A percentile compares a stretch with the other conserved stretches of the same genome.
Conservation (phyloP, 345 rosid species). For the Gossypium anomalum region DNA sequence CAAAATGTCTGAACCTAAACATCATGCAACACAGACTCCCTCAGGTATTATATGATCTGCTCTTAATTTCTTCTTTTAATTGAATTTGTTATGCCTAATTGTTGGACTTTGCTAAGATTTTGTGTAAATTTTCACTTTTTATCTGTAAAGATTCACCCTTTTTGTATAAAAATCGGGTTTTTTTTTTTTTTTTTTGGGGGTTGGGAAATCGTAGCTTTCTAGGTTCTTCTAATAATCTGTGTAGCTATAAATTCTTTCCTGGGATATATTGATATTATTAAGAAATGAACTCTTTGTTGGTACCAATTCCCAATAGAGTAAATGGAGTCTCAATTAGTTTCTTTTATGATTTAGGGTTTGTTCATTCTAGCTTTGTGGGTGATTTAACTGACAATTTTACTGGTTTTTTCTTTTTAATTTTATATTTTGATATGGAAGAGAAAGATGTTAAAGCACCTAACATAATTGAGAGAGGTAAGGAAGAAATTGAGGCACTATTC, state of each 20-base stretch:
- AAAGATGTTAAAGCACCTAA: constrained; percentile 38
- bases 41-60: constrained; percentile 10
- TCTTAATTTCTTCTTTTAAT: background rate
- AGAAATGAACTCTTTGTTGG: background rate
- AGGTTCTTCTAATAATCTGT: background rate
- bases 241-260: background rate
- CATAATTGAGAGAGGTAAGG: constrained; percentile 40
- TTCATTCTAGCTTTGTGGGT: constrained; percentile 1
- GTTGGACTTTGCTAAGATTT: background rate
- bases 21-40: background rate
- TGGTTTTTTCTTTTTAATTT: background rate
- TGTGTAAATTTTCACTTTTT: background rate
- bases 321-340: background rate
- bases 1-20: constrained; percentile 14
- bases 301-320: background rate
- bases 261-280: background rate
- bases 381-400: constrained; percentile 4
- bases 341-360: background rate
- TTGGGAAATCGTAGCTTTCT: background rate
- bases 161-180: background rate
- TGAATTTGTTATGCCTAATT: background rate
- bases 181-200: no score
- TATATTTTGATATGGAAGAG: constrained; percentile 8
- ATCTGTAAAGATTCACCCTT: background rate
- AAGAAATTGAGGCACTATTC: constrained; percentile 36